These are phyloP conservation scores for Nemania bipapillata DNA, from an alignment of 2,329 filamentous ascomycete genomes.

Conservation along the genomic window DNA sequence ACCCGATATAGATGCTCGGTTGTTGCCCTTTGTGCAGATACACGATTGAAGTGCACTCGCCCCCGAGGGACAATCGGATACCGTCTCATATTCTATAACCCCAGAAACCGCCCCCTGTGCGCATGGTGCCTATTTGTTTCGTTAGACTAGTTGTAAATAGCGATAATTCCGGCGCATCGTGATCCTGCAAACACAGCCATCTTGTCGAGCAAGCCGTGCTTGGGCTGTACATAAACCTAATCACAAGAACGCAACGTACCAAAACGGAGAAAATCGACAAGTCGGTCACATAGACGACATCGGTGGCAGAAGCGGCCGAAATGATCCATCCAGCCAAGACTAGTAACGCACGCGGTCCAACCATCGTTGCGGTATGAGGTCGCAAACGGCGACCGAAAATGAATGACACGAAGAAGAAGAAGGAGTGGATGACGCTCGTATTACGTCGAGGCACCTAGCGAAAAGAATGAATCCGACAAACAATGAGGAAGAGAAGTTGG, in stretches of 20 bases:
- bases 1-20: conserved; percentile 54
- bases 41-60: conserved; percentile 62
- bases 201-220: not conserved
- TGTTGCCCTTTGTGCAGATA: conserved; percentile 61
- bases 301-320: conserved; percentile 39
- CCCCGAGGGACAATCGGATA: conserved; percentile 57
- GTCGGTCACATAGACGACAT: conserved; percentile 51
- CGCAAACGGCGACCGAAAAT: conserved; percentile 29
- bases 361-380: conserved; percentile 22
- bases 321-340: conserved; percentile 29
- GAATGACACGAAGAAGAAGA: conserved; percentile 27
- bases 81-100: conserved; percentile 58
- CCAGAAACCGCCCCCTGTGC: conserved; percentile 59
- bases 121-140: conserved; percentile 59
- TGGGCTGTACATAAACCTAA: not conserved
- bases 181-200: not conserved
- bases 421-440: conserved; percentile 15
- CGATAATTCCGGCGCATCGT: not conserved
- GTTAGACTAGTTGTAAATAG: conserved; percentile 13
- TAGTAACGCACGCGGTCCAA: conserved; percentile 28
- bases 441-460: not conserved
- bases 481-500: conserved; percentile 19
- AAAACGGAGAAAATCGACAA: conserved; percentile 49
- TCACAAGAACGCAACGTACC: conserved; percentile 40
- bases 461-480: conserved; percentile 22